Percentiles rank a stretch among this genome's conserved stretches.
Evolutionary conservation across 148 eudicot genomes (phyloP).

Genomic region (Bassia scoparia): DNA sequence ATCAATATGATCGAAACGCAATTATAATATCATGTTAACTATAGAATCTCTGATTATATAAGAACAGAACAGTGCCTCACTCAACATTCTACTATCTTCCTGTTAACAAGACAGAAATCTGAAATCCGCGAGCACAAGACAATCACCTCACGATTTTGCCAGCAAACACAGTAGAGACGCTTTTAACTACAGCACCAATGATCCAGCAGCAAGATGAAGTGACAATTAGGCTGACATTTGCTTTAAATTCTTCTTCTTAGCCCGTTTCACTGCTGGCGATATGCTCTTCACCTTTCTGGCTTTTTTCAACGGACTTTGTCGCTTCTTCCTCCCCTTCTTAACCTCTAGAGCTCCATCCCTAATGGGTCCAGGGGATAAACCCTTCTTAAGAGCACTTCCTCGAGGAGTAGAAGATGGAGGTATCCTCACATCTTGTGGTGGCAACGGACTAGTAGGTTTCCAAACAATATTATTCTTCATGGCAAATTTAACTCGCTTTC

Average conservation of each 20-base stretch:
- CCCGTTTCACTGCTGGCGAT: conserved; percentile 49
- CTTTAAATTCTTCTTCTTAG: conserved; percentile 50
- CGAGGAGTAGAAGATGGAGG: conserved; percentile 90
- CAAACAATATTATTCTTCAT: conserved; percentile 90
- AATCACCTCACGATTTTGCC: conserved; percentile 28
- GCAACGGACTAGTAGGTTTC: conserved; percentile 85
- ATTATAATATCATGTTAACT: conserved; percentile 5
- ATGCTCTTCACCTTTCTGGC: conserved; percentile 47
- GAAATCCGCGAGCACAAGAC: conserved; percentile 20
- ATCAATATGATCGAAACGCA: conserved; percentile 7
- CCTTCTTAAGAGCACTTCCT: conserved; percentile 94
- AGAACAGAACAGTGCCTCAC: conserved; percentile 13
- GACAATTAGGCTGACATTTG: conserved; percentile 28
- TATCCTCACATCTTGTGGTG: conserved; percentile 74
- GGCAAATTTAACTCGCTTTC: conserved; percentile 70
- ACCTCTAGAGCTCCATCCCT: conserved; percentile 42
- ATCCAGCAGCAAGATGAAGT: conserved; percentile 14
- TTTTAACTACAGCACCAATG: conserved; percentile 2
- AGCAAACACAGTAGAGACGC: background rate
- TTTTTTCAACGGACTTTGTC: conserved; percentile 43
- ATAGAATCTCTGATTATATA: conserved; percentile 21
- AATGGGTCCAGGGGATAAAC: conserved; percentile 80
- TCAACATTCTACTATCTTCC: conserved; percentile 15
- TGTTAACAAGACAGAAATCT: conserved; percentile 15
- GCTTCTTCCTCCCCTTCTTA: conserved; percentile 60